phyloP scores from a whole-genome alignment of 805 yeast species.

The Brettanomyces sp. region DNA sequence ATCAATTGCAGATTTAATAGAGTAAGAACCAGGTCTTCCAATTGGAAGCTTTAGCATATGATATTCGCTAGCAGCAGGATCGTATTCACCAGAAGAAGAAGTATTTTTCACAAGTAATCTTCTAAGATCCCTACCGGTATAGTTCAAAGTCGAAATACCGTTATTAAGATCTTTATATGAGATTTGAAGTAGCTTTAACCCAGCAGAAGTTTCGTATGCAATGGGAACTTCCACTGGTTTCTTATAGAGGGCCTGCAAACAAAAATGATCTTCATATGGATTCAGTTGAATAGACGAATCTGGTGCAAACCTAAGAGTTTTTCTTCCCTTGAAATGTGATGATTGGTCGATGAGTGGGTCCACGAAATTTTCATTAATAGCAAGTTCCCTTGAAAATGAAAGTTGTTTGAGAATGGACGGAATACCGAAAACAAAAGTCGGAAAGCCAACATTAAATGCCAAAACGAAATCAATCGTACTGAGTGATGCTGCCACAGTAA shows the following conservation, averaged over 20 bases:
- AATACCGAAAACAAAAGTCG: conserved; percentile 25
- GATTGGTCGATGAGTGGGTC: conserved; percentile 33
- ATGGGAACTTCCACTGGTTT: conserved; percentile 50
- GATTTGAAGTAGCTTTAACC: conserved; percentile 58
- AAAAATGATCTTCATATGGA: conserved; percentile 59
- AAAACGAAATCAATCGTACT: conserved; percentile 44
- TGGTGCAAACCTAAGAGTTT: conserved; percentile 80
- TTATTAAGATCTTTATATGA: conserved; percentile 50
- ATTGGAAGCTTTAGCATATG: conserved; percentile 60
- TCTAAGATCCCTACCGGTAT: conserved; percentile 46
- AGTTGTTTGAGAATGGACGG: conserved; percentile 11
- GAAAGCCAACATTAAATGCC: conserved; percentile 40
- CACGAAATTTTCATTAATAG: conserved; percentile 24
- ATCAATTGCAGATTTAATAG: conserved; percentile 60
- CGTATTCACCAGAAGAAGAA: conserved; percentile 11
- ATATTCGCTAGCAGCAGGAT: conserved; percentile 10
- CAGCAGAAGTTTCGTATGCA: conserved; percentile 69
- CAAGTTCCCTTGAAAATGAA: conserved; percentile 23
- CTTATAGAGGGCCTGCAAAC: conserved; percentile 36
- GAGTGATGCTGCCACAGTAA: conserved; percentile 37
- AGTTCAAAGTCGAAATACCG: conserved; percentile 38
- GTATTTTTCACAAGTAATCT: conserved; percentile 13
- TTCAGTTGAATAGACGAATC: conserved; percentile 82
- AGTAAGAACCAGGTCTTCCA: conserved; percentile 66
- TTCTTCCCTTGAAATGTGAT: conserved; percentile 74